Conservation (phyloP, 1,139 yeast genomes). For the Hyphopichia burtonii region DNA sequence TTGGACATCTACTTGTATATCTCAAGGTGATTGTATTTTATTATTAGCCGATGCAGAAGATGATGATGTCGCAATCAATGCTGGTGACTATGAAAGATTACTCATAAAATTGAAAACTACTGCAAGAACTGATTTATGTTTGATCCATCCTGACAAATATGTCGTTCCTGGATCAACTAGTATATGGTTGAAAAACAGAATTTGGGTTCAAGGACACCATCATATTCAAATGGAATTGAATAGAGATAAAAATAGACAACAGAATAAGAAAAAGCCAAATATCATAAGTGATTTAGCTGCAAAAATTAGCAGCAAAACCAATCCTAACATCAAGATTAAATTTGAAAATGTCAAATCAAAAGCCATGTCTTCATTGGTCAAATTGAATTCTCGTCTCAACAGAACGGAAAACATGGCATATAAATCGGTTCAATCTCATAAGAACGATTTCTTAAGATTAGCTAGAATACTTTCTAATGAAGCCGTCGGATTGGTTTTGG, state of each 20-base stretch:
- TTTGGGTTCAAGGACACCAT: constrained; percentile 93
- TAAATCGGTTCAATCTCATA: constrained; percentile 58
- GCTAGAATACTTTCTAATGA: constrained; percentile 90
- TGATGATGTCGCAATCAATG: constrained; percentile 59
- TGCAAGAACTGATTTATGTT: constrained; percentile 83
- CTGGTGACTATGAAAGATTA: constrained; percentile 84
- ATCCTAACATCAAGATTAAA: constrained; percentile 27
- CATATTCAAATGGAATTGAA: constrained; percentile 67
- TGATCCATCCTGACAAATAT: constrained; percentile 78
- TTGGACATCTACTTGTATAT: constrained; percentile 91
- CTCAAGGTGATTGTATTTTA: constrained; percentile 90
- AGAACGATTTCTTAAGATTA: constrained; percentile 83
- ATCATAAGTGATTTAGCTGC: constrained; percentile 40
- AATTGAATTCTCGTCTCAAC: constrained; percentile 18
- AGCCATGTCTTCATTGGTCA: constrained; percentile 19
- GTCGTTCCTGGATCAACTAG: constrained; percentile 86
- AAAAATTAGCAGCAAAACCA: constrained; percentile 32
- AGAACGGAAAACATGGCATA: constrained; percentile 21
- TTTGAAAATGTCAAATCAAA: constrained; percentile 7
- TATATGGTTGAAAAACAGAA: constrained; percentile 77
- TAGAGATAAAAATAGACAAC: constrained; percentile 12
- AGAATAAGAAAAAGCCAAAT: constrained; percentile 15
- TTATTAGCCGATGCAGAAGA: constrained; percentile 68
- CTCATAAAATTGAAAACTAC: constrained; percentile 76
- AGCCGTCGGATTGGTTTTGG: constrained; percentile 90